phyloP scores from a whole-genome alignment of 2,329 filamentous ascomycete species.

The Grosmannia huntii region DNA sequence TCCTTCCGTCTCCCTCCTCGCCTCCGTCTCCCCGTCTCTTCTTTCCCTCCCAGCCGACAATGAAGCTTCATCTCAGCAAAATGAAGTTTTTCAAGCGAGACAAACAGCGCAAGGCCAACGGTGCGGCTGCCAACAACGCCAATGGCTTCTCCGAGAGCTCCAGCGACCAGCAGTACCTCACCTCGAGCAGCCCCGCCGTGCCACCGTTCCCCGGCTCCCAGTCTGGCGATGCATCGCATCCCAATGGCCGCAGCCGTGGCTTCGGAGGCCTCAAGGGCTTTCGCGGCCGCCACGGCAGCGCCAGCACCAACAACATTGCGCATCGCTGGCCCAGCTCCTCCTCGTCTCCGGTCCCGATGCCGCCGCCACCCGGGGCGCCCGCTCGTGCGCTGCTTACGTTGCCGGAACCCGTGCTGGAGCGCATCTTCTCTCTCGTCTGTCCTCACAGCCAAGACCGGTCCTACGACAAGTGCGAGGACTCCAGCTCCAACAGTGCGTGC shows the following conservation, averaged over 20 bases:
- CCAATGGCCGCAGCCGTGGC: slow-evolving; percentile 2
- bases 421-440: slow-evolving; percentile 72
- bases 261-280: slow-evolving; percentile 5
- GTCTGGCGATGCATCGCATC: not conserved
- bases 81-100: slow-evolving; percentile 23
- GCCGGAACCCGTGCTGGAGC: slow-evolving; percentile 55
- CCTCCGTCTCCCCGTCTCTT: not conserved
- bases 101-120: slow-evolving; percentile 17
- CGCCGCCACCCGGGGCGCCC: slow-evolving; percentile 22
- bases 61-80: slow-evolving; percentile 10
- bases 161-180: slow-evolving; percentile 13
- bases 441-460: slow-evolving; percentile 67
- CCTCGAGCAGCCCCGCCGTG: slow-evolving; percentile 12
- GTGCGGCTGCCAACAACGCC: slow-evolving; percentile 4
- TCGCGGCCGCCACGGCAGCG: not conserved
- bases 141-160: not conserved
- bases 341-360: not conserved
- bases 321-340: not conserved
- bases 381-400: slow-evolving; percentile 38
- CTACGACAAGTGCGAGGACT: slow-evolving; percentile 74
- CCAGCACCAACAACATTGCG: not conserved
- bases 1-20: not conserved
- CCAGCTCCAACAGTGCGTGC: slow-evolving; percentile 65
- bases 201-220: slow-evolving; percentile 1
- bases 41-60: not conserved